Evolutionary conservation across 202 grass and related monocot genomes (phyloP), one percentile per base, ranked within the genome.

Genomic region (Brachypodium distachyon): DNA sequence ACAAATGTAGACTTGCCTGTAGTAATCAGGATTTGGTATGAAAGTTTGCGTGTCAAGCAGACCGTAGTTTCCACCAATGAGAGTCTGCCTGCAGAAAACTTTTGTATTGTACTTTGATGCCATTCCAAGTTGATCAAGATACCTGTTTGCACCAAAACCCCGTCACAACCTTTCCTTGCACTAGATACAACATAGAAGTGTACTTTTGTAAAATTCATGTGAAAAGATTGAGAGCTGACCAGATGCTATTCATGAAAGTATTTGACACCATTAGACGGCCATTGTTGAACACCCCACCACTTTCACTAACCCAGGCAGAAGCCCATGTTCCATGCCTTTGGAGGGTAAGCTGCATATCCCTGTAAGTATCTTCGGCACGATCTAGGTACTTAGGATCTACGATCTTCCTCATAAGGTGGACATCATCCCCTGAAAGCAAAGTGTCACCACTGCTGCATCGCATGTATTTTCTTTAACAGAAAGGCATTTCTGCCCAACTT

Each of bases 201-300:
- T 48, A 49, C 23, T 59, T 27, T 17, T 41, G 13, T 49, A 12
- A 65, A 51, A 36, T 53, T 31, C 12, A 67, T 48, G 31, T 39
- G 11, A 67, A 80, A 51, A 26, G 25, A 67, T 19, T 51, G 34
- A 32, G 12, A 63, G 10, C 40, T 77, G 63, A 99, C 96, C 96
- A 99, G 72, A 99, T 96, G 67, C 96, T 99, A 50, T 93, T 74
- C 53, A 99, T 84, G 83, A 99, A 99, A 77, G 90, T 89, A 77
- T 96, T 89, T 8, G 96, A 99, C 40, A 96, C 89, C 18, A 74
- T 75, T 14, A 19, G 77, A 37, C 87, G 85, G 40, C 96, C 96
- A 43, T 91, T 99, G 75, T 99, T 99, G 81, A 93, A 99, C 39
- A 89, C 96, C 67, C 96, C 96, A 26, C 96, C 96, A 22, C 89